Conservation (phyloP, 495 filamentous ascomycete species). For the Xylaria sp. region DNA sequence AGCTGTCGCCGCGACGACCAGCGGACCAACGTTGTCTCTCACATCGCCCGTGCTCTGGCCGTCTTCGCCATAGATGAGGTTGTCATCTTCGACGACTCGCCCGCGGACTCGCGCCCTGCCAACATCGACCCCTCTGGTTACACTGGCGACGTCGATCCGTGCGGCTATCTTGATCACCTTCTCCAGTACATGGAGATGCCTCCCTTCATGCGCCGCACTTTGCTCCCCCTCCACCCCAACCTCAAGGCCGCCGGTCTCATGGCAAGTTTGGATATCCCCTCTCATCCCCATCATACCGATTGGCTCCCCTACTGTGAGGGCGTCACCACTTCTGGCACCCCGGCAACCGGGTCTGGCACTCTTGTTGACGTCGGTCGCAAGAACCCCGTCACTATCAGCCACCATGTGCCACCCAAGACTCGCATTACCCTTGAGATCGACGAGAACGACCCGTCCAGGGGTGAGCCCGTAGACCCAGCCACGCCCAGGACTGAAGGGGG, state of each 20-base stretch:
- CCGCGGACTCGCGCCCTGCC: conserved; percentile 42
- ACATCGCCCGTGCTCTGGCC: conserved; percentile 73
- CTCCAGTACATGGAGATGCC: conserved; percentile 79
- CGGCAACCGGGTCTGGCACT: conserved; percentile 53
- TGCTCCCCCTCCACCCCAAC: conserved; percentile 77
- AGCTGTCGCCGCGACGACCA: conserved; percentile 65
- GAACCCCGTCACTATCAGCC: conserved; percentile 58
- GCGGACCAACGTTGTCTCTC: conserved; percentile 67
- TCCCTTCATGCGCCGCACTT: conserved; percentile 69
- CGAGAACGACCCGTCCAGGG: conserved; percentile 44
- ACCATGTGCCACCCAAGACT: conserved; percentile 62
- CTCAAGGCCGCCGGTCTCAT: conserved; percentile 68
- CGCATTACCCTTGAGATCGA: conserved; percentile 72
- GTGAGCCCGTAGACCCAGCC: conserved; percentile 64
- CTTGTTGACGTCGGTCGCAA: conserved; percentile 67
- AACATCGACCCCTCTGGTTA: conserved; percentile 58
- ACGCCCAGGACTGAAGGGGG: conserved; percentile 70
- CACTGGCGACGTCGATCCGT: conserved; percentile 69
- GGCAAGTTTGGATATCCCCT: conserved; percentile 77
- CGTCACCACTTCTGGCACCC: conserved; percentile 54
- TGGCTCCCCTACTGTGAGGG: conserved; percentile 77
- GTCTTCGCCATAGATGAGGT: conserved; percentile 83
- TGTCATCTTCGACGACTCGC: conserved; percentile 72
- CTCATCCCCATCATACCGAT: conserved; percentile 70
- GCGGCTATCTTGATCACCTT: conserved; percentile 74